Evolutionary conservation across 352 stramenopile genomes (phyloP).

Genomic region (Pythium plurisporium): DNA sequence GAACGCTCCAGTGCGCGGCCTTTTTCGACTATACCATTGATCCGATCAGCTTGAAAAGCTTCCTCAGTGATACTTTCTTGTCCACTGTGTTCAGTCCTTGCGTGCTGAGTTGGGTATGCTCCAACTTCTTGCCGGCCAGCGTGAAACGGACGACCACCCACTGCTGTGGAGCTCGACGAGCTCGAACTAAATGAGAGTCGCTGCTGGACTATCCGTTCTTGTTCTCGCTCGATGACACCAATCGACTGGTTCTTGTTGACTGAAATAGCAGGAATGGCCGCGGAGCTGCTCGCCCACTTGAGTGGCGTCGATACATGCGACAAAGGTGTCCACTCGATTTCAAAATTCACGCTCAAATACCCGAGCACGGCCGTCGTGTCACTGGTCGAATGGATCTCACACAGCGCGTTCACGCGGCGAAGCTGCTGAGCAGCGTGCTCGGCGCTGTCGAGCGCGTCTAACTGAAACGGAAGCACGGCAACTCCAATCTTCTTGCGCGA

Average conservation of each 20-base stretch:
- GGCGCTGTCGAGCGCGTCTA: slow-evolving; percentile 1
- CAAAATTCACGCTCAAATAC: slow-evolving; percentile 23
- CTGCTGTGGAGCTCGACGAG: slow-evolving; percentile 9
- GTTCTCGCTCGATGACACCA: neutral
- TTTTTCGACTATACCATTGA: slow-evolving; percentile 17
- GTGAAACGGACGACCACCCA: neutral
- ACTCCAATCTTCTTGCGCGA: slow-evolving; percentile 36
- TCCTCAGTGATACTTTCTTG: no score
- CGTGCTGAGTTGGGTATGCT: neutral
- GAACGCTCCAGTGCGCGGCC: slow-evolving; percentile 23
- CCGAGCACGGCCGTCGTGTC: slow-evolving; percentile 4
- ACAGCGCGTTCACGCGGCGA: slow-evolving; percentile 34
- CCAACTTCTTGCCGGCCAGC: neutral
- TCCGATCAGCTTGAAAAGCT: neutral
- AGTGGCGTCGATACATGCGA: slow-evolving; percentile 11
- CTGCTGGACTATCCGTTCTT: slow-evolving; percentile 12
- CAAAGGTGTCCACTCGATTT: slow-evolving; percentile 12
- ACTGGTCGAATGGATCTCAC: slow-evolving; percentile 19
- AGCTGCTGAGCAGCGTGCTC: slow-evolving; percentile 20
- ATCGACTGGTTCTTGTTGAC: slow-evolving; percentile 11
- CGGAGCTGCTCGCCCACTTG: slow-evolving; percentile 14
- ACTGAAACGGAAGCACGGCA: slow-evolving; percentile 19
- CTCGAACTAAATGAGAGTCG: slow-evolving; percentile 26
- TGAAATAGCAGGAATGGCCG: slow-evolving; percentile 3
- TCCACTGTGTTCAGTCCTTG: neutral